Conservation (phyloP, 768 basidiomycete species). For the Tylopilus sp. region DNA sequence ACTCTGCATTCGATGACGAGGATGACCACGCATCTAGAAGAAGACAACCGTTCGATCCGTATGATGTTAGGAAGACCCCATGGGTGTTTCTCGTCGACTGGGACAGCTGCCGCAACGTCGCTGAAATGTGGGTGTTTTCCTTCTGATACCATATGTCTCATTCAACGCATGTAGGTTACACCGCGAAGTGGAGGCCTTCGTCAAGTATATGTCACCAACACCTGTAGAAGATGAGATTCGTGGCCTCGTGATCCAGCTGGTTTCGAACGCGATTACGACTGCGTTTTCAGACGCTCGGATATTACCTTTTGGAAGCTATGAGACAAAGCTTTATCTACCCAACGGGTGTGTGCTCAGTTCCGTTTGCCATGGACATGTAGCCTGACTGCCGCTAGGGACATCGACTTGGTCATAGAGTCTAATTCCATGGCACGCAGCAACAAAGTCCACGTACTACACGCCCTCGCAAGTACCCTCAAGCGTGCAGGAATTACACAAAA, state of each 20-base stretch:
- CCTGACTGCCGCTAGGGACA: conserved; percentile 59
- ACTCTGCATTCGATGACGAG: conserved; percentile 40
- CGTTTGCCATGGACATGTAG: not conserved
- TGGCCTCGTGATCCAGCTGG: conserved; percentile 63
- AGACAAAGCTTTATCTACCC: conserved; percentile 92
- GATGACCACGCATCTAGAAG: conserved; percentile 39
- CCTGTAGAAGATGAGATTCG: conserved; percentile 84
- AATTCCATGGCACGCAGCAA: conserved; percentile 67
- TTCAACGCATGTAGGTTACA: conserved; percentile 58
- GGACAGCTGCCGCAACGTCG: conserved; percentile 70
- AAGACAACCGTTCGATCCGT: conserved; percentile 51
- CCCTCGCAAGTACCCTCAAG: conserved; percentile 76
- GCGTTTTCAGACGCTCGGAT: conserved; percentile 79
- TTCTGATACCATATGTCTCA: not conserved
- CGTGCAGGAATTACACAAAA: conserved; percentile 69
- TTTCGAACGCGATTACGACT: conserved; percentile 60
- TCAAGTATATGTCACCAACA: conserved; percentile 84
- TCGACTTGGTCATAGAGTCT: conserved; percentile 90
- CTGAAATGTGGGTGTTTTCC: conserved; percentile 66
- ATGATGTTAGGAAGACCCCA: conserved; percentile 52
- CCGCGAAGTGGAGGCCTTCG: conserved; percentile 80
- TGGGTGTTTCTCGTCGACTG: conserved; percentile 75
- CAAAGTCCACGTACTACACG: conserved; percentile 66
- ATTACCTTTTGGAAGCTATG: conserved; percentile 87
- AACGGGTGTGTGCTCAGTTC: conserved; percentile 59